Evolutionary conservation across 352 stramenopile species (phyloP), one percentile per base, ranked within the genome.

Genomic region (Aphanomyces cochlioides): DNA sequence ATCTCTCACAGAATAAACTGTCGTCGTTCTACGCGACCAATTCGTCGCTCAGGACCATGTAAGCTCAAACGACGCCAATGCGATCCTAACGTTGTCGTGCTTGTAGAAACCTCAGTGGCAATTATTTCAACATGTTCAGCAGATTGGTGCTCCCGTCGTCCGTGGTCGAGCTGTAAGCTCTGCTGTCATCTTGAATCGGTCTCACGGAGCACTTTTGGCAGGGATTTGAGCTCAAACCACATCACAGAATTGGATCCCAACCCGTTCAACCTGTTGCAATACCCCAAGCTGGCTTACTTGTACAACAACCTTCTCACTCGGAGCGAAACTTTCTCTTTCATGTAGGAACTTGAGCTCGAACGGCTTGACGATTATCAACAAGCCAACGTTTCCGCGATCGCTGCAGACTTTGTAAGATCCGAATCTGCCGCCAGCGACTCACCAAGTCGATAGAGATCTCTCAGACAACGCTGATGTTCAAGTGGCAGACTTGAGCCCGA

Each of bases 281-380:
- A 2, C 45, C n/a, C n/a, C 13, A 53, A 15, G n/a, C n/a, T n/a
- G 1, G n/a, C 45, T 53, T 53, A 53, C n/a, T 53, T 53, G 45
- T 53, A 28, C 28, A 28, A 28, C 28, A 28, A 28, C 28, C 28
- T 28, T 28, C 1, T 28, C 28, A 28, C 1, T 28, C 28, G 28
- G 28, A 28, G 28, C 28, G 28, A 28, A 28, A 28, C n/a, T 15
- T 53, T 2, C 1, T 15, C 13, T n/a, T 19, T n/a, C 8, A n/a
- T n/a, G n/a, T 58, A 58, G 50, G 7, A 58, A 58, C 50, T 10
- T 58, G 8, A 58, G 50, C n/a, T 58, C 50, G 8, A 58, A 58
- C 50, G n/a, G 8, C 50, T 8, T 58, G 8, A 10, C 50, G 50
- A 13, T 1, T 34, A 2, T 58, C 50, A 58, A 58, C 50, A 58